A percentile compares a stretch with the other conserved stretches of the same genome.
Conservation (phyloP, 2,329 filamentous ascomycete species). For the Stemphylium lycopersici region DNA sequence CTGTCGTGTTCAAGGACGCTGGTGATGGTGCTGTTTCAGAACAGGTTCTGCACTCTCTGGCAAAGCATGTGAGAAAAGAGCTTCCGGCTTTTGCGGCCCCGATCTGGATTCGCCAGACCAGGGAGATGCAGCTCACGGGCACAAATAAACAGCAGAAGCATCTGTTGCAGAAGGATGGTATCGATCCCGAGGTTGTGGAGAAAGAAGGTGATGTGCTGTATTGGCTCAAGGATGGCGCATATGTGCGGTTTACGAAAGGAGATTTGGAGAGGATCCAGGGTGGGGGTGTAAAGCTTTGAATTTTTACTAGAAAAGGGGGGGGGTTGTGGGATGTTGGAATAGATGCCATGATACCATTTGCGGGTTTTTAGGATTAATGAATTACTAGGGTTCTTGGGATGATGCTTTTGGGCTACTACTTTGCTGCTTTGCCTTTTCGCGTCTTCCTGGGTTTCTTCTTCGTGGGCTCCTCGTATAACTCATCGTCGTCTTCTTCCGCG, state of each 20-base stretch:
- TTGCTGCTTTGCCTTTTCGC: slow-evolving; percentile 16
- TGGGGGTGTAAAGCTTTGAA: slow-evolving; percentile 40
- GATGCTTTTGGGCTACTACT: background rate
- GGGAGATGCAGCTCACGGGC: slow-evolving; percentile 51
- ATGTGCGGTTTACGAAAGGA: slow-evolving; percentile 32
- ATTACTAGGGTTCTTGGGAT: background rate
- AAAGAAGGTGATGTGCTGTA: slow-evolving; percentile 47
- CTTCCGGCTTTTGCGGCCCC: slow-evolving; percentile 55
- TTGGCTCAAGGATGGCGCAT: slow-evolving; percentile 47
- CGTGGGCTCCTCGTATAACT: slow-evolving; percentile 37
- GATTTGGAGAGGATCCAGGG: slow-evolving; percentile 36
- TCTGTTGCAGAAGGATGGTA: slow-evolving; percentile 49
- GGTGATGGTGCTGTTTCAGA: slow-evolving; percentile 3
- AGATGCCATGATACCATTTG: background rate
- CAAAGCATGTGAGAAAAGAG: slow-evolving; percentile 45
- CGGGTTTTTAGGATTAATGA: background rate
- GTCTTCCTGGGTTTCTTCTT: slow-evolving; percentile 35
- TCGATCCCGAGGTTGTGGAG: slow-evolving; percentile 49
- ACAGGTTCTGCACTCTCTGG: slow-evolving; percentile 27
- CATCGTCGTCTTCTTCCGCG: slow-evolving; percentile 22
- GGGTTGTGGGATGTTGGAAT: background rate
- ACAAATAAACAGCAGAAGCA: slow-evolving; percentile 57
- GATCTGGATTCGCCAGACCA: slow-evolving; percentile 51
- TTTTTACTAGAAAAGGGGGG: no score
- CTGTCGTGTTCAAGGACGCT: slow-evolving; percentile 44